These are phyloP conservation scores for Mycena filopes DNA, from an alignment of 768 basidiomycete genomes.

Conservation along the genomic window DNA sequence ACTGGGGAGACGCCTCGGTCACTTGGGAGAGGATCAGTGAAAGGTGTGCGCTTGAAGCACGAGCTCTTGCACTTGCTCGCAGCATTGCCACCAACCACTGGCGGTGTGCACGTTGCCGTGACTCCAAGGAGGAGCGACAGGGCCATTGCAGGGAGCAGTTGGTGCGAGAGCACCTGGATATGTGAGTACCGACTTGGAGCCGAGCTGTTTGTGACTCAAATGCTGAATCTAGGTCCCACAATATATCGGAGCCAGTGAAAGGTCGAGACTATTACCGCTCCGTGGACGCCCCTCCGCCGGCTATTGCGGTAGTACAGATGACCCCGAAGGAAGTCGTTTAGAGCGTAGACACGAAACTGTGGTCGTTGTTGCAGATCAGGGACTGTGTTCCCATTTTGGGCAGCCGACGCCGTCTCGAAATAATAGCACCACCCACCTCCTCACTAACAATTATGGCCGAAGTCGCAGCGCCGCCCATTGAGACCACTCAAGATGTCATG, in stretches of 20 bases:
- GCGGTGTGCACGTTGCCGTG: slow-evolving; percentile 43
- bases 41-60: slow-evolving; percentile 38
- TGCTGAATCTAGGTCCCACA: slow-evolving; percentile 3
- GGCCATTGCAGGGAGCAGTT: slow-evolving; percentile 35
- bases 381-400: neutral
- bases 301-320: slow-evolving; percentile 11
- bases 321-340: slow-evolving; percentile 19
- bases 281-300: slow-evolving; percentile 10
- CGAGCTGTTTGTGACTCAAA: neutral
- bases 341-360: neutral
- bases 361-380: neutral
- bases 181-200: neutral
- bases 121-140: slow-evolving; percentile 36
- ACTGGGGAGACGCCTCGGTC: slow-evolving; percentile 42
- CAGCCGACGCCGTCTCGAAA: neutral
- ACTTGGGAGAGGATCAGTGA: slow-evolving; percentile 42
- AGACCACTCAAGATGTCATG: slow-evolving; percentile 42
- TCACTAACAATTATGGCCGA: slow-evolving; percentile 40
- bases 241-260: slow-evolving; percentile 1
- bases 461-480: slow-evolving; percentile 40
- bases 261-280: slow-evolving; percentile 18
- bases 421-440: slow-evolving; percentile 3
- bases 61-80: slow-evolving; percentile 28
- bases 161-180: slow-evolving; percentile 11
- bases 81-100: slow-evolving; percentile 31